These are phyloP conservation scores for Cryphonectria japonica DNA, from an alignment of 2,329 filamentous ascomycete genomes.

Conservation along the genomic window DNA sequence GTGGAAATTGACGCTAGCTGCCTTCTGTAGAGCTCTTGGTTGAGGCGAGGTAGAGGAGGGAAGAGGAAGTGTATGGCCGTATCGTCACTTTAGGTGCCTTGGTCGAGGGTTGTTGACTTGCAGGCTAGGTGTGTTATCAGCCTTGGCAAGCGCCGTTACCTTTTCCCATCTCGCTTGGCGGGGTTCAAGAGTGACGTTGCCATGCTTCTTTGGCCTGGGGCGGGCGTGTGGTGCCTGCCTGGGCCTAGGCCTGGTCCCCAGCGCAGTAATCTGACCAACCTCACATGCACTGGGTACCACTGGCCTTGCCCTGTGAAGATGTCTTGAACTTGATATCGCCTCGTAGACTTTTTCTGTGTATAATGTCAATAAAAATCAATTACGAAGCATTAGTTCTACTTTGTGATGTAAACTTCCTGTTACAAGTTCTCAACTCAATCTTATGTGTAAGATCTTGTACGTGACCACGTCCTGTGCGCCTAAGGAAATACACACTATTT, in stretches of 20 bases:
- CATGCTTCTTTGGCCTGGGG: neutral
- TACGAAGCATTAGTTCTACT: neutral
- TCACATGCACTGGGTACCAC: neutral
- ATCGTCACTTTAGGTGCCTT: neutral
- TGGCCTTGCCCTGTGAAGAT: neutral
- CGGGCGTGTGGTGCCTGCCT: too few relatives aligned
- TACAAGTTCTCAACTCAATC: neutral
- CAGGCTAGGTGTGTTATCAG: neutral
- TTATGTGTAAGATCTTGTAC: neutral
- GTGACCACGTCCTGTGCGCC: neutral
- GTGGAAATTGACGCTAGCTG: neutral
- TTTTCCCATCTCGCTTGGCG: constrained; percentile 8
- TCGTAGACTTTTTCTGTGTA: neutral
- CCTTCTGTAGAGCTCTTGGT: neutral
- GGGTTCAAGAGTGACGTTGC: constrained; percentile 19
- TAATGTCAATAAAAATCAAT: neutral
- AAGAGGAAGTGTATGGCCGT: neutral
- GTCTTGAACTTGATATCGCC: neutral
- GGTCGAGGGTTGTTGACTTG: neutral
- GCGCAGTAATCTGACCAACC: neutral
- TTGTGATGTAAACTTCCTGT: neutral
- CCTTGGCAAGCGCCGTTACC: neutral
- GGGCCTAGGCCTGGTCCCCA: neutral
- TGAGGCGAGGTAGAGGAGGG: neutral
- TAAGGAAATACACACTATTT: neutral